phyloP scores from a whole-genome alignment of 345 rosid genomes.

The Salix brachista region DNA sequence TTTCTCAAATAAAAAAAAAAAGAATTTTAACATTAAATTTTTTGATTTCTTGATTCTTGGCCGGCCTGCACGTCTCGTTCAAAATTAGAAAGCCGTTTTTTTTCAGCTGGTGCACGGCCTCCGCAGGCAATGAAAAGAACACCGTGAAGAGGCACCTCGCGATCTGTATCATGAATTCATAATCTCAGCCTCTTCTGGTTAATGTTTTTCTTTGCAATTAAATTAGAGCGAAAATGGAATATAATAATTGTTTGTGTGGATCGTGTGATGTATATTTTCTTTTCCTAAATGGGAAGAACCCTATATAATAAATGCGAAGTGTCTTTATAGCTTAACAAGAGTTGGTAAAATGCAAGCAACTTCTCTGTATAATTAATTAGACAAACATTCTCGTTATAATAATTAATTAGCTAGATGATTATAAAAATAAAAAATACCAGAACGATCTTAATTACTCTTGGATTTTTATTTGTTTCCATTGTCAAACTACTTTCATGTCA shows the following conservation, averaged over 20 bases:
- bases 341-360: too few relatives aligned
- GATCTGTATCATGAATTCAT: background rate
- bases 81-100: background rate
- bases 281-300: background rate
- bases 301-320: background rate
- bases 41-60: too few relatives aligned
- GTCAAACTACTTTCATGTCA: too few relatives aligned
- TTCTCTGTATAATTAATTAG: too few relatives aligned
- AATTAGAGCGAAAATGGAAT: background rate
- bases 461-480: too few relatives aligned
- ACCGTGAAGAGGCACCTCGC: background rate
- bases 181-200: background rate
- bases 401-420: too few relatives aligned
- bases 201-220: background rate
- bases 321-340: too few relatives aligned
- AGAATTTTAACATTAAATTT: background rate
- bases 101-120: slow-evolving; percentile 3
- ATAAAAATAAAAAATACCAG: too few relatives aligned
- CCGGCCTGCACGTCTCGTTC: background rate
- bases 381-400: too few relatives aligned
- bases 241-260: background rate
- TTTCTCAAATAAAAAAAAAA: too few relatives aligned
- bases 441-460: too few relatives aligned
- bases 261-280: background rate
- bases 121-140: background rate